Base-by-base conservation (phyloP, 2,329 filamentous ascomycete genomes). In the Lachnellula willkommii region DNA sequence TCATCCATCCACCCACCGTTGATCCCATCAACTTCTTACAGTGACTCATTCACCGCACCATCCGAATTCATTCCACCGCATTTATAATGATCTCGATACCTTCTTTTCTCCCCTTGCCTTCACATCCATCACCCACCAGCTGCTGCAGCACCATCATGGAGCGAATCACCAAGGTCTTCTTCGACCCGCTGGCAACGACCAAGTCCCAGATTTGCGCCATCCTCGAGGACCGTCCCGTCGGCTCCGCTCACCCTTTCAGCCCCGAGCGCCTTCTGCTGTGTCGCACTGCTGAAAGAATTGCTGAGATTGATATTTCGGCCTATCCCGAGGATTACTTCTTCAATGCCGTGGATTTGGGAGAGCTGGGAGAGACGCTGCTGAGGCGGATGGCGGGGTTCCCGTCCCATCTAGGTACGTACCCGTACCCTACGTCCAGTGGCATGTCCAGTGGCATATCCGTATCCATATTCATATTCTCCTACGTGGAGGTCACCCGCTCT, bases 321-420 rank as follows among this genome's bases (percentile, higher is more conserved):
- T 65, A 63, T 47, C 47, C 59, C n/a, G 64, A 66, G 26, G 59
- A 62, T 32, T 63, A 53, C 40, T 67, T 67, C 47, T 65, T 63
- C 56, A 66, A 65, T 47, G 64, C 64, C 6, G 62, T 65, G 7
- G 64, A 67, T 47, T 53, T 67, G 40, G 64, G 64, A 24, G 62
- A 59, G 5, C 60, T 67, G 22, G 64, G 63, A 15, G 61, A 66
- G 37, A 59, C 55, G 1, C 59, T 67, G 15, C 55, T 62, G 36
- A 50, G 40, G 20, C 55, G 65, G 45, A 65, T 67, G 61, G 57
- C 60, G 11, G 35, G 49, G 11, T 67, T 62, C 51, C 47, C 47
- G 9, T 37, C 52, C 32, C 45, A 61, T 8, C 47, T 66, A 15
- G 51, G 63, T 54, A 54, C 20, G 63, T 24, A 24, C n/a, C n/a